Conservation (phyloP, 129 eudicot genomes). For the Gnaphalium uliginosum region DNA sequence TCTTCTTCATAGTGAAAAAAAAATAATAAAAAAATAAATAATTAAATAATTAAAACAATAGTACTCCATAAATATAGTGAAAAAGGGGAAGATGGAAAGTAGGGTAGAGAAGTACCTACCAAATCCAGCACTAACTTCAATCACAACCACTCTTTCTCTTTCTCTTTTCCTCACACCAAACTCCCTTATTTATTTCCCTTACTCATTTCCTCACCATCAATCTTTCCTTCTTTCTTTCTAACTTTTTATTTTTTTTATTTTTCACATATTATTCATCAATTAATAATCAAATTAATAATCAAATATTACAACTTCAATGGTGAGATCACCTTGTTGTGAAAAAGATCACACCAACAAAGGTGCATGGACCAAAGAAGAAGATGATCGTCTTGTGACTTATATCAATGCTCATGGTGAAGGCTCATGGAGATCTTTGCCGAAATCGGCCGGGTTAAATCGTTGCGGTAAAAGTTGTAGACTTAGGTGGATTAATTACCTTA, state of each 20-base stretch:
- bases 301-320: conserved; percentile 39
- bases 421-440: conserved; percentile 71
- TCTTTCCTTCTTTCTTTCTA: not conserved
- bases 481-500: conserved; percentile 70
- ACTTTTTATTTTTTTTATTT: not conserved
- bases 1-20: not conserved
- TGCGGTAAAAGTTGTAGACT: conserved; percentile 78
- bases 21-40: not conserved
- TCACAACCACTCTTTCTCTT: conserved; percentile 58
- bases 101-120: conserved; percentile 61
- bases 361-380: conserved; percentile 92
- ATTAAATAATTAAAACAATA: not conserved
- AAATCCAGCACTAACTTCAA: conserved; percentile 70
- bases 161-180: conserved; percentile 31
- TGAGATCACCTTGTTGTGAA: conserved; percentile 79
- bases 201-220: conserved; percentile 42
- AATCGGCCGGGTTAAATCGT: conserved; percentile 62
- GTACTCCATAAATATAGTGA: conserved; percentile 27
- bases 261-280: not conserved
- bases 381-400: conserved; percentile 60
- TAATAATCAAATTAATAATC: not conserved
- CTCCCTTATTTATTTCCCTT: conserved; percentile 51
- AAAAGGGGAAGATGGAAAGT: conserved; percentile 44
- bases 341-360: conserved; percentile 87
- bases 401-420: conserved; percentile 74